Evolutionary conservation across 176 grass and related monocot species (phyloP), one percentile per base, ranked within the genome.

Genomic region (Carex littledalei): DNA sequence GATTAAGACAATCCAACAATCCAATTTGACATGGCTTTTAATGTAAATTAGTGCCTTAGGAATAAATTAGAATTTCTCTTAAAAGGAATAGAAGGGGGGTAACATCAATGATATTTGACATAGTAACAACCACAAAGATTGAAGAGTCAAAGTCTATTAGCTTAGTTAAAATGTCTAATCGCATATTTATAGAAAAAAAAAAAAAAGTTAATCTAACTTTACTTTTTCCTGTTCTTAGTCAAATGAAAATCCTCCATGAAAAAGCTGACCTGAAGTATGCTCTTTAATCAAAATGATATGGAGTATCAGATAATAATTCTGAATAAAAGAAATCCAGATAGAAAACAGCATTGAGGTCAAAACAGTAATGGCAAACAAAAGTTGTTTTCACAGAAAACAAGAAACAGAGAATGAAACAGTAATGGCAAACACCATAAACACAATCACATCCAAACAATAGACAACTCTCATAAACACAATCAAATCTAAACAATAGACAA

Each of bases 1-100:
- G 74, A 78, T 55, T 78, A 78, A 56, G 74, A 78, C 74, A 78
- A 78, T 24, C 49, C 45, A 77, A 77, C 73, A 77, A 77, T 22
- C 50, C 47, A 78, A 78, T 50, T 55, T 34, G 72, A 32, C 22
- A 13, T 78, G 21, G 22, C 49, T 17, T 55, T 77, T 55, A 14
- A 77, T 77, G 74, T 24, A 31, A 78, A 78, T 55, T 77, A 55
- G 49, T 77, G 73, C 12, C 45, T 54, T 54, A 13, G 2, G 49
- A 55, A 32, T 32, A 31, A 55, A 55, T 54, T 55, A 53, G 10
- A 54, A 77, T 77, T 31, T 50, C 9, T 14, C 22, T 8, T 17
- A 32, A 56, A 56, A 24, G 31, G 14, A 78, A 56, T 78, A 56
- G 10, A 29, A 56, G 21, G 24, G 72, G 73, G 22, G 13, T 55